Evolutionary conservation across 2,329 filamentous ascomycete genomes (phyloP).

Genomic region (Chrysoporthe cubensis): DNA sequence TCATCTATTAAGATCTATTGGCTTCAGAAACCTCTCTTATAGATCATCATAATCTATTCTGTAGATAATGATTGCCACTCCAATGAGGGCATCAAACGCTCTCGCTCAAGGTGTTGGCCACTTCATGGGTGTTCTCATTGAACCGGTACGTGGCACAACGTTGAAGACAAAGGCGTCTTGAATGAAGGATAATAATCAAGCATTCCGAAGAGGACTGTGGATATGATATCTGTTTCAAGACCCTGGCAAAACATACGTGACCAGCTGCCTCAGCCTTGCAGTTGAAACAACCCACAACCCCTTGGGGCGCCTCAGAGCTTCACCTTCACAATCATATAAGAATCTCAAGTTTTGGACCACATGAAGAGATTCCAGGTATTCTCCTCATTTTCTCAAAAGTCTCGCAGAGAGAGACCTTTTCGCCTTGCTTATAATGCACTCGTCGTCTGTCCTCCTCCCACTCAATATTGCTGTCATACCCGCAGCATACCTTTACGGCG

Average conservation of each 20-base stretch:
- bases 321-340: not conserved
- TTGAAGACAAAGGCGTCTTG: not conserved
- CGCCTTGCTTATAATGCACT: not conserved
- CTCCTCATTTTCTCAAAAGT: not conserved
- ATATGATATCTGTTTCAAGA: not conserved
- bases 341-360: not conserved
- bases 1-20: not conserved
- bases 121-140: not conserved
- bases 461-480: constrained; percentile 3
- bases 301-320: not conserved
- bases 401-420: not conserved
- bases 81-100: not conserved
- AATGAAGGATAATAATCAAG: not conserved
- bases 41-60: not conserved
- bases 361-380: not conserved
- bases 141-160: too few species aligned
- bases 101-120: too few species aligned
- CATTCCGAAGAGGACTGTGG: not conserved
- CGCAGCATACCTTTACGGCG: not conserved
- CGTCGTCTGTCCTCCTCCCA: not conserved
- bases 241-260: not conserved
- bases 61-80: not conserved
- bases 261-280: not conserved
- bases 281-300: constrained; percentile 1
- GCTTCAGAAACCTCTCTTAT: not conserved